Evolutionary conservation across 805 yeast genomes (phyloP).

Genomic region (Cyberlindnera xylosilytica): DNA sequence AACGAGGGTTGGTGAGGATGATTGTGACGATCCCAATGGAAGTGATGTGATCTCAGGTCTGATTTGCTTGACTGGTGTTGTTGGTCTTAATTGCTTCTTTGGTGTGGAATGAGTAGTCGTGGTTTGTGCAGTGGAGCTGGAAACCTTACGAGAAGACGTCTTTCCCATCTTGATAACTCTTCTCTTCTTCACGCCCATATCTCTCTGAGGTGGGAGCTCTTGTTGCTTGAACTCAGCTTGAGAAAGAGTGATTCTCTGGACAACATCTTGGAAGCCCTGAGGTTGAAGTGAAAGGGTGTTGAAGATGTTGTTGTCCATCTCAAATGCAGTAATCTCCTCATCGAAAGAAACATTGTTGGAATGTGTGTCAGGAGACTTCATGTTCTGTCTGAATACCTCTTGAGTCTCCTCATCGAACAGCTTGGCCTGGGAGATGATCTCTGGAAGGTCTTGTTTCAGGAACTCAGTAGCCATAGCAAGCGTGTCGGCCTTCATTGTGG

Average conservation of each 20-base stretch:
- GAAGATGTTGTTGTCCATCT: slow-evolving; percentile 10
- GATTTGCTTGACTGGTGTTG: background rate
- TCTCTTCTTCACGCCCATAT: slow-evolving; percentile 12
- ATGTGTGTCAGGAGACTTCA: background rate
- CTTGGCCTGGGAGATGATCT: slow-evolving; percentile 14
- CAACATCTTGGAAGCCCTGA: slow-evolving; percentile 14
- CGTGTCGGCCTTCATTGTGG: slow-evolving; percentile 21
- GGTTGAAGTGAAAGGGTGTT: slow-evolving; percentile 24
- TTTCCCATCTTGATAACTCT: slow-evolving; percentile 23
- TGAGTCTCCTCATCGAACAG: slow-evolving; percentile 11
- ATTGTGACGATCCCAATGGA: slow-evolving; percentile 1
- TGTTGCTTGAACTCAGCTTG: slow-evolving; percentile 3
- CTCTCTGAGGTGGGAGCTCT: background rate
- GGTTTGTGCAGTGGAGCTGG: background rate
- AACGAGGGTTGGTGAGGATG: slow-evolving; percentile 16
- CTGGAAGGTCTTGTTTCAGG: slow-evolving; percentile 25
- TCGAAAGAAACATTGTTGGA: slow-evolving; percentile 1
- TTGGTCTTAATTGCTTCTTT: background rate
- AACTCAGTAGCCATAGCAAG: slow-evolving; percentile 18
- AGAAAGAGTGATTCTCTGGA: slow-evolving; percentile 18
- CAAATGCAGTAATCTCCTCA: background rate
- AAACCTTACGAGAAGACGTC: background rate
- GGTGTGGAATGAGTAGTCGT: background rate
- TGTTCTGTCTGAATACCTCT: background rate
- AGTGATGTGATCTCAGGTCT: background rate